Conservation (phyloP, 108 stramenopile genomes). For the Pseudonitzschia multiseries region DNA sequence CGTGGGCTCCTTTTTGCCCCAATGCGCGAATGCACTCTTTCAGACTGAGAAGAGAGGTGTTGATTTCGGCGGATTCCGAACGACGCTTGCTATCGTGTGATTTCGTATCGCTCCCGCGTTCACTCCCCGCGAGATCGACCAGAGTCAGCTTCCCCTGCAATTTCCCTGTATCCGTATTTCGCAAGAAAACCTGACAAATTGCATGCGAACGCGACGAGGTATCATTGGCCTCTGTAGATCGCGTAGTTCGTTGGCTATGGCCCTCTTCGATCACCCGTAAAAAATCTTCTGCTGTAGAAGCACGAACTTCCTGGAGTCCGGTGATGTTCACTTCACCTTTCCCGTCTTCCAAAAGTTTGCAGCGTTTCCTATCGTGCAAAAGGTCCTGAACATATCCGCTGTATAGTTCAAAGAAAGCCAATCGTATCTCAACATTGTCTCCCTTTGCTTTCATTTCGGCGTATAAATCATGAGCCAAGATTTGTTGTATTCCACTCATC, state of each 20-base stretch:
- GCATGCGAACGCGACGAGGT: constrained; percentile 93
- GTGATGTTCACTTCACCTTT: constrained; percentile 92
- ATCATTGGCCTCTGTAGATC: constrained; percentile 93
- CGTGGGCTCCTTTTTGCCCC: constrained; percentile 79
- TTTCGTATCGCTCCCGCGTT: constrained; percentile 95
- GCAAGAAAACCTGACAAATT: constrained; percentile 94
- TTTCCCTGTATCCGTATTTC: constrained; percentile 50
- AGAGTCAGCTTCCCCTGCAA: constrained; percentile 88
- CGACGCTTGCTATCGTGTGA: constrained; percentile 92
- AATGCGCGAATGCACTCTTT: constrained; percentile 98
- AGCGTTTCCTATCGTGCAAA: constrained; percentile 86
- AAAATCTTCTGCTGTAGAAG: constrained; percentile 73
- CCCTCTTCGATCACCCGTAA: constrained; percentile 81
- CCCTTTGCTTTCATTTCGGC: constrained; percentile 38
- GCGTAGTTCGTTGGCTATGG: constrained; percentile 93
- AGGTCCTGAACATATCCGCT: constrained; percentile 96
- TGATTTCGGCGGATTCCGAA: constrained; percentile 96
- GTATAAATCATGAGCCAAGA: constrained; percentile 91
- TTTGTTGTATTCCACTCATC: constrained; percentile 90
- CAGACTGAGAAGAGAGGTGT: constrained; percentile 92
- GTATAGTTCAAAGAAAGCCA: constrained; percentile 96
- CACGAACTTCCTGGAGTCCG: constrained; percentile 85
- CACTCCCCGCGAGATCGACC: constrained; percentile 97
- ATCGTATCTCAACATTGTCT: constrained; percentile 24
- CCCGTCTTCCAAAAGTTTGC: constrained; percentile 96